Base-by-base conservation (phyloP, 768 basidiomycete species). In the Mrakia gelida region DNA sequence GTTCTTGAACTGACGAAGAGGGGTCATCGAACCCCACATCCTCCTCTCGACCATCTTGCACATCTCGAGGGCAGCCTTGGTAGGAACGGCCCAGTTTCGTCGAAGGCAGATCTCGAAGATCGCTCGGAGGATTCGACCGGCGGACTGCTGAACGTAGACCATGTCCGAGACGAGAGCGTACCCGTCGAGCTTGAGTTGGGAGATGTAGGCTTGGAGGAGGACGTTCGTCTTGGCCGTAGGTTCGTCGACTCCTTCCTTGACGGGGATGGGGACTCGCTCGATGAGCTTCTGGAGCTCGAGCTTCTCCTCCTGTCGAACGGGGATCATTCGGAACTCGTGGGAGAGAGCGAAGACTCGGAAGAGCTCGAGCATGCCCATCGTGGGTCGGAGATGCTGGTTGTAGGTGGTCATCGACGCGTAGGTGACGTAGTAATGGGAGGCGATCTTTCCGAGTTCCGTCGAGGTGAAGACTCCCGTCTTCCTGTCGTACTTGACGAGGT, bases 21-120 rank as follows among this genome's bases (percentile, higher is more conserved):
- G 95, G 0, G 95, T 95, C 95, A 98, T 98, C 0, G 95, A 95
- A 49, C 91, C 90, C 96, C 96, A 98, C 92, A 93, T 95, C 75
- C 80, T 74, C 80, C 85, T 82, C 80, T 87, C 83, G 0, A 93
- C 92, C 94, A 96, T 96, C 86, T 98, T 98, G 87, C 95, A 98
- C 77, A 99, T 85, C 79, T 94, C 92, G 41, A 98, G 88, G 6
- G 94, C 94, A 10, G 93, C 91, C 81, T 93, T 91, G 0, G 96
- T 94, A 0, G 95, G 94, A 0, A 92, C 88, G 2, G 97, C 94
- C 97, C 97, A 99, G n/a, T 95, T 95, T 62, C 95, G 91, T 86
- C 96, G 97, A 78, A 98, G 86, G 83, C 95, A 98, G 76, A 98
- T 99, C 85, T 99, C 96, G 81, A 95, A 98, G 83, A 99, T 92